Percentiles rank a stretch among this genome's conserved stretches.
phyloP scores from a whole-genome alignment of 2,329 filamentous ascomycete species.

The Botryotinia calthae region DNA sequence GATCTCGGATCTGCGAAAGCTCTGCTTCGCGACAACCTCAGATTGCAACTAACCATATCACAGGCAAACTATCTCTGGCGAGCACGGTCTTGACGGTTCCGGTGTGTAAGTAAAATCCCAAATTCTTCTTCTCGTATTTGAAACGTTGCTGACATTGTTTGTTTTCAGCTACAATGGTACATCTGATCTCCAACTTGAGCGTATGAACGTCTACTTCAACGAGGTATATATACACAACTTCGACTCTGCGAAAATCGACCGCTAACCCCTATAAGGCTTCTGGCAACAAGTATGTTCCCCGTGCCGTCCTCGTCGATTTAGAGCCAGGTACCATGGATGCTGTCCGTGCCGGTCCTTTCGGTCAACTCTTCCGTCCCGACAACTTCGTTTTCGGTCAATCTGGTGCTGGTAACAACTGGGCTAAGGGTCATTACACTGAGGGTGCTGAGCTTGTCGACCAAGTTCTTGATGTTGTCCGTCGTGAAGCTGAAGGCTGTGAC shows the following conservation, averaged over 20 bases:
- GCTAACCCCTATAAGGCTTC: conserved; percentile 63
- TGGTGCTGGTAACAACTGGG: conserved; percentile 99
- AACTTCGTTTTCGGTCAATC: conserved; percentile 99
- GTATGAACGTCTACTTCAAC: conserved; percentile 99
- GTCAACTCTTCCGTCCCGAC: conserved; percentile 98
- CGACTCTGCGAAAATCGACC: background rate
- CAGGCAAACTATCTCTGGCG: conserved; percentile 79
- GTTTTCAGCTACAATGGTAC: conserved; percentile 83
- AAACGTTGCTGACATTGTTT: conserved; percentile 36
- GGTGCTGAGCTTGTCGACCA: conserved; percentile 98
- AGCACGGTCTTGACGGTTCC: conserved; percentile 96
- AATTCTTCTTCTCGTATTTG: background rate
- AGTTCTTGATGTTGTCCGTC: conserved; percentile 96
- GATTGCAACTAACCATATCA: conserved; percentile 42
- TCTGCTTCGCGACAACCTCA: conserved; percentile 36
- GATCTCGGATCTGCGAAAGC: conserved; percentile 26
- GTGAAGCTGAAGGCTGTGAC: conserved; percentile 98
- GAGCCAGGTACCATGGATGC: conserved; percentile 99
- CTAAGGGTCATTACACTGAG: conserved; percentile 99
- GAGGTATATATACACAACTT: conserved; percentile 54
- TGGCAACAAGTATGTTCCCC: conserved; percentile 98
- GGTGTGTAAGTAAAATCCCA: conserved; percentile 69
- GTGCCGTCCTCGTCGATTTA: conserved; percentile 98
- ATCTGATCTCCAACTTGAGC: conserved; percentile 98
- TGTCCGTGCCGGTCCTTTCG: conserved; percentile 95